These are phyloP conservation scores for Hypoxylon perforatum DNA, from an alignment of 495 filamentous ascomycete species.

Conservation along the genomic window DNA sequence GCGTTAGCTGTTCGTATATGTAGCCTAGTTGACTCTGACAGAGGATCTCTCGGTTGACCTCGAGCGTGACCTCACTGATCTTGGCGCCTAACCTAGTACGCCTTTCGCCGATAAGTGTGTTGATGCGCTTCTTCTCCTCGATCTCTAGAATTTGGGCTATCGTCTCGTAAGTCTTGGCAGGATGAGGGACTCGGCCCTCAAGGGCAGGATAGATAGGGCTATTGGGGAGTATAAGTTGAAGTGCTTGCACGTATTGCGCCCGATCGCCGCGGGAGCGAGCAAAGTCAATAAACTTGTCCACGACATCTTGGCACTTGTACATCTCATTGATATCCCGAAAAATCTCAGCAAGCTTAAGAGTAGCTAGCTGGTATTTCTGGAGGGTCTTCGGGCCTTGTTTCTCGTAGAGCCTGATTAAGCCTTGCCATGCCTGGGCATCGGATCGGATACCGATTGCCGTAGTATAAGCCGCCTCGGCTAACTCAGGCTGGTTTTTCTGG, in stretches of 20 bases:
- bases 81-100: constrained; percentile 88
- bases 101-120: constrained; percentile 87
- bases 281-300: constrained; percentile 82
- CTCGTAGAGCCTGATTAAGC: constrained; percentile 87
- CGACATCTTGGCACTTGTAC: constrained; percentile 77
- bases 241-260: constrained; percentile 74
- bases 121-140: constrained; percentile 91
- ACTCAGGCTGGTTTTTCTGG: constrained; percentile 73
- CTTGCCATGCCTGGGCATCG: constrained; percentile 84
- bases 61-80: constrained; percentile 80
- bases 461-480: constrained; percentile 80
- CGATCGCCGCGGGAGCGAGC: constrained; percentile 76
- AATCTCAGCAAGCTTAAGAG: constrained; percentile 76
- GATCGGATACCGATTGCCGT: constrained; percentile 70
- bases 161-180: constrained; percentile 81
- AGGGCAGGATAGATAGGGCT: constrained; percentile 82
- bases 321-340: constrained; percentile 73
- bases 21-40: constrained; percentile 74
- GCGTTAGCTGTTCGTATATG: constrained; percentile 82
- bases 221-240: constrained; percentile 79
- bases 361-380: constrained; percentile 77
- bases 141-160: constrained; percentile 86
- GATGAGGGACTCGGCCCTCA: constrained; percentile 86
- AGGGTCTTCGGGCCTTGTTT: constrained; percentile 75
- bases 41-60: constrained; percentile 89